Base-by-base conservation (phyloP, 140 eudicot species). In the Senecio squalidus region DNA sequence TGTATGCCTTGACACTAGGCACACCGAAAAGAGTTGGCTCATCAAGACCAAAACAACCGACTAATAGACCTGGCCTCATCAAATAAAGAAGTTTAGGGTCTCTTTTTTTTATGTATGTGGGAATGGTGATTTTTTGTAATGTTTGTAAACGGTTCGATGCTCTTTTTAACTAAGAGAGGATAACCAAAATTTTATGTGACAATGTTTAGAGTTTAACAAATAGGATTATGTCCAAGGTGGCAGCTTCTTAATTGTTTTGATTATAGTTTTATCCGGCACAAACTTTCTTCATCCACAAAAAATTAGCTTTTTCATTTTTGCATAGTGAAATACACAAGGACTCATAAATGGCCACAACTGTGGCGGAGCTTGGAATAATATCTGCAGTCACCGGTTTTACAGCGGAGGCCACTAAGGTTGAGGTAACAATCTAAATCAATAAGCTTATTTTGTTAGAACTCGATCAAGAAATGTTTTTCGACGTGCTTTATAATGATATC, bases 1-100 rank as follows among this genome's bases (percentile, higher is more conserved):
- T 92, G 89, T 92, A 87, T 71, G 98, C 96, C 40, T 60, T 92
- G 63, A 70, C 86, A 24, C 74, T 85, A 17, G 96, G 84, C 47
- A 20, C 71, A 47, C 80, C 82, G 1, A 87, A 77, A 79, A 77
- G 72, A 74, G 69, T 44, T 9, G 29, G 55, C 9, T 9, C 53
- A 1, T 70, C 92, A 34, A 76, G 72, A 77, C 76, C 88, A 26
- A 84, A 73, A 64, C 71, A 81, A 30, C 65, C 55, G 58, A 67
- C 70, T 0, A 77, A 87, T 59, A 79, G 84, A 66, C 95, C 98
- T 4, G 81, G 58, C 17, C 33, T 87, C 28, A 92, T 92, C 71
- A 84, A 43, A 66, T 92, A 73, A 85, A 57, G 40, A 62, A 50
- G 45, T 68, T 40, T 56, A 28, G 48, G 29, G 11, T 43, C 52